Evolutionary conservation across 495 filamentous ascomycete genomes (phyloP).

Genomic region (Staphylotrichum tortipilum): DNA sequence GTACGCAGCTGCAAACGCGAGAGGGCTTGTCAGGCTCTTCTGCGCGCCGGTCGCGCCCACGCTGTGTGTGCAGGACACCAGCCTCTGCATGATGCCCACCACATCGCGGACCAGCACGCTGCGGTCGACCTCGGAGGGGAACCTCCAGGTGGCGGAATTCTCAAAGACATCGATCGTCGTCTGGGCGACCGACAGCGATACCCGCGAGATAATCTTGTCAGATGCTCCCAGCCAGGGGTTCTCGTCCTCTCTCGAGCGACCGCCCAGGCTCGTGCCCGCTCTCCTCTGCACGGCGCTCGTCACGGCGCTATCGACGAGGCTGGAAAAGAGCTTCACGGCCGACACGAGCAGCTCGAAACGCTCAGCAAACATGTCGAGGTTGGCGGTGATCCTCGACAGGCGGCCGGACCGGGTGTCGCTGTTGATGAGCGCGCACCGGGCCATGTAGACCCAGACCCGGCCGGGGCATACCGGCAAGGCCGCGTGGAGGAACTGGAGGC

Average conservation of each 20-base stretch:
- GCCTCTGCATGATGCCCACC: constrained; percentile 56
- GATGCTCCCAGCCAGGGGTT: constrained; percentile 63
- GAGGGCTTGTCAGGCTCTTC: constrained; percentile 51
- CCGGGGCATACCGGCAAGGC: constrained; percentile 63
- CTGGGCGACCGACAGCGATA: constrained; percentile 61
- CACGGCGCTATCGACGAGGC: constrained; percentile 66
- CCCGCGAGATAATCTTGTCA: constrained; percentile 64
- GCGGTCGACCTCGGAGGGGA: constrained; percentile 55
- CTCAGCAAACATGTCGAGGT: constrained; percentile 64
- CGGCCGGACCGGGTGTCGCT: constrained; percentile 62
- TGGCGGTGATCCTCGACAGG: constrained; percentile 63
- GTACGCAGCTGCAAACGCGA: constrained; percentile 63
- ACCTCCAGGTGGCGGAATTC: constrained; percentile 75
- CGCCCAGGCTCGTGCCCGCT: constrained; percentile 43
- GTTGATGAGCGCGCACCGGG: constrained; percentile 66
- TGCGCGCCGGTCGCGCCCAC: constrained; percentile 51
- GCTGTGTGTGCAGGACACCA: constrained; percentile 63
- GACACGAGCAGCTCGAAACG: constrained; percentile 68
- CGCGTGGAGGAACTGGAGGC: constrained; percentile 67
- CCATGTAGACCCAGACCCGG: constrained; percentile 82
- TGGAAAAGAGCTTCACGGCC: constrained; percentile 63
- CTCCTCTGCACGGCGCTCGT: constrained; percentile 62
- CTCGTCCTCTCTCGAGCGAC: constrained; percentile 43
- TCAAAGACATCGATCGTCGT: constrained; percentile 73
- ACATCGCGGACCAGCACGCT: constrained; percentile 47